Percentiles rank a stretch among this genome's conserved stretches.
Evolutionary conservation across 164 flowering plant species (phyloP).

Genomic region (Cinnamomum micranthum): DNA sequence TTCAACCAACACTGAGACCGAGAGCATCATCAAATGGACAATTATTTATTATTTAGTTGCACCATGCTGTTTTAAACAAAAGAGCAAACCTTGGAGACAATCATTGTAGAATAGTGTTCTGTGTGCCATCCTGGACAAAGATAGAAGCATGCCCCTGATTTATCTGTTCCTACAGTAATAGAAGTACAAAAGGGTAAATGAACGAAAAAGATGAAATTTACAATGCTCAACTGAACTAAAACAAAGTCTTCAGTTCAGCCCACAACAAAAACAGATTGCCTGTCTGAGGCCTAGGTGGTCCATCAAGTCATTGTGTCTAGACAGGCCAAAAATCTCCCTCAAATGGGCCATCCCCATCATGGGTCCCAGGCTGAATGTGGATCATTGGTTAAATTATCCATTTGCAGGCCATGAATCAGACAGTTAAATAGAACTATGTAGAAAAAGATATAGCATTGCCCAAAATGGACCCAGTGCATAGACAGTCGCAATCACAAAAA

Average conservation of each 20-base stretch:
- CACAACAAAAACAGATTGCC: too few species aligned
- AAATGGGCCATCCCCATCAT: too few species aligned
- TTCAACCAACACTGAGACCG: neutral
- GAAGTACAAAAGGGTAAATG: neutral
- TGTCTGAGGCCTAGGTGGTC: too few species aligned
- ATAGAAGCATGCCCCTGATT: neutral
- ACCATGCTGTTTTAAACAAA: neutral
- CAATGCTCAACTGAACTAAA: neutral
- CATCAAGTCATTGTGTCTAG: too few species aligned
- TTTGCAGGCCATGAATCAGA: too few species aligned
- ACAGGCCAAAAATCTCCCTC: too few species aligned
- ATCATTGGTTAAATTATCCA: too few species aligned
- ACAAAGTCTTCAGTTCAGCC: too few species aligned
- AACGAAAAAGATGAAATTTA: neutral
- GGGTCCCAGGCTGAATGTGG: too few species aligned
- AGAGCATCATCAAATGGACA: neutral
- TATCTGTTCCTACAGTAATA: neutral
- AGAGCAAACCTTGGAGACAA: conserved; percentile 1
- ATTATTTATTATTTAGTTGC: neutral
- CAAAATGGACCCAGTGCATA: neutral
- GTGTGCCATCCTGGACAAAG: neutral
- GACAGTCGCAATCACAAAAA: neutral
- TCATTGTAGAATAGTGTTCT: conserved; percentile 1
- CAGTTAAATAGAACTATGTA: too few species aligned
- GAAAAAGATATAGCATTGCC: too few species aligned